Evolutionary conservation across 495 filamentous ascomycete genomes (phyloP).

Genomic region (Emericellopsis terricola): DNA sequence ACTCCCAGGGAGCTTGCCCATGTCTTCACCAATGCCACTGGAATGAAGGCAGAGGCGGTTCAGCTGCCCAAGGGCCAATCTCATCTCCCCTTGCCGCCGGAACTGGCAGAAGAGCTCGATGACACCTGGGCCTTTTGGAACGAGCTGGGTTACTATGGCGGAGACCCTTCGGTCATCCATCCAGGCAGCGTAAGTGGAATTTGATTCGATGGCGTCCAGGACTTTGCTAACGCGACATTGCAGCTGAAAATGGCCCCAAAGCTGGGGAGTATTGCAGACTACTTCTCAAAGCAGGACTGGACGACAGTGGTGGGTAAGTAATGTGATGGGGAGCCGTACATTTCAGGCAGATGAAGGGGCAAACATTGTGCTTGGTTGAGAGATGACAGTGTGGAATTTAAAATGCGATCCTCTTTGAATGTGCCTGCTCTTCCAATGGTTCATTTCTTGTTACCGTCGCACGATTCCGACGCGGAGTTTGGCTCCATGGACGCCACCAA

Average conservation of each 20-base stretch:
- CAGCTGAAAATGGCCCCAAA: constrained; percentile 10
- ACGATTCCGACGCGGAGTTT: no score
- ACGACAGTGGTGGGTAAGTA: constrained; percentile 4
- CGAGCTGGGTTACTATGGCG: constrained; percentile 18
- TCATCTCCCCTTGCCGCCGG: constrained; percentile 6
- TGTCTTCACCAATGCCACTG: constrained; percentile 8
- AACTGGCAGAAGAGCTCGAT: constrained; percentile 11
- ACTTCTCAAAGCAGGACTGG: constrained; percentile 15
- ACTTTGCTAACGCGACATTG: constrained; percentile 1
- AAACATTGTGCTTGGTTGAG: no score
- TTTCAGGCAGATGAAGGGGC: no score
- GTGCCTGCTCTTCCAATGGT: no score
- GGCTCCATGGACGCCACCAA: no score
- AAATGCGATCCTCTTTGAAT: no score
- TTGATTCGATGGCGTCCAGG: not conserved
- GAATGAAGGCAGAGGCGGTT: constrained; percentile 4
- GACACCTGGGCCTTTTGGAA: constrained; percentile 15
- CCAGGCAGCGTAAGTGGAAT: not conserved
- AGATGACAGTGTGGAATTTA: no score
- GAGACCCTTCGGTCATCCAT: not conserved
- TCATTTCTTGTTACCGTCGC: no score
- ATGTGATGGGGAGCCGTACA: no score
- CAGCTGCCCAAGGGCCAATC: constrained; percentile 5
- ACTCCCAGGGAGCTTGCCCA: constrained; percentile 12
- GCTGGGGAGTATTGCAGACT: constrained; percentile 12